Base-by-base conservation (phyloP, 2,329 filamentous ascomycete genomes). In the Colletotrichum endophyticum region DNA sequence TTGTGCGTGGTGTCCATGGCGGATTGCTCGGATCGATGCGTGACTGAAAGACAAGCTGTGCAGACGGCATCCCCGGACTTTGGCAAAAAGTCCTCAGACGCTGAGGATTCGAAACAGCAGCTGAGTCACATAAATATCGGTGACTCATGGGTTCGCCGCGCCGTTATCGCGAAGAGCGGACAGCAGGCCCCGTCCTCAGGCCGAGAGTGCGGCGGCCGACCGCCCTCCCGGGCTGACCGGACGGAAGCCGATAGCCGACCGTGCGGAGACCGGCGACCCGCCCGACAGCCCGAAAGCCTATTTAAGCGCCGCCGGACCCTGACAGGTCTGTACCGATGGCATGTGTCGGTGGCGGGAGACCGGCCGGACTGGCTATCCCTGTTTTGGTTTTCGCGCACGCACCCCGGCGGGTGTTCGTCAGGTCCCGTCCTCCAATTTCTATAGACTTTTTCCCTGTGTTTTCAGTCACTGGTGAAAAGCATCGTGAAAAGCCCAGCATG, bases 341-440 rank as follows among this genome's bases (percentile, higher is more conserved):
- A 61, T 25, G 53, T 61, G 49, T 34, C 73, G 32, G 69, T 57
- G 62, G 56, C 53, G 39, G 57, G 28, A 32, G 28, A 44, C 36
- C 36, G 25, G 27, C 71, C 56, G 28, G 68, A 25, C 30, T 62
- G 56, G 27, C 32, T 13, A 59, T 39, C 73, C 73, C 53, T 15
- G 49, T 53, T 19, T 32, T 19, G 44, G 44, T 8, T 25, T 30
- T 76, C 64, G 36, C 32, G 63, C 56, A 27, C 32, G 30, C 59
- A 64, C 57, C 70, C 63, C 36, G 49, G 56, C 64, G 28, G 70
- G 62, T 63, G 73, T 76, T 76, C 73, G 39, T 72, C 68, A 66
- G 59, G 22, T 63, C 16, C 5, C 16, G 36, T 53, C 49, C 61
- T 66, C 15, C 53, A 62, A 62, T 56, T 62, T 66, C 13, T 30